Conservation (phyloP, 2,329 filamentous ascomycete genomes). For the Aspergillus fumigatiaffinis region DNA sequence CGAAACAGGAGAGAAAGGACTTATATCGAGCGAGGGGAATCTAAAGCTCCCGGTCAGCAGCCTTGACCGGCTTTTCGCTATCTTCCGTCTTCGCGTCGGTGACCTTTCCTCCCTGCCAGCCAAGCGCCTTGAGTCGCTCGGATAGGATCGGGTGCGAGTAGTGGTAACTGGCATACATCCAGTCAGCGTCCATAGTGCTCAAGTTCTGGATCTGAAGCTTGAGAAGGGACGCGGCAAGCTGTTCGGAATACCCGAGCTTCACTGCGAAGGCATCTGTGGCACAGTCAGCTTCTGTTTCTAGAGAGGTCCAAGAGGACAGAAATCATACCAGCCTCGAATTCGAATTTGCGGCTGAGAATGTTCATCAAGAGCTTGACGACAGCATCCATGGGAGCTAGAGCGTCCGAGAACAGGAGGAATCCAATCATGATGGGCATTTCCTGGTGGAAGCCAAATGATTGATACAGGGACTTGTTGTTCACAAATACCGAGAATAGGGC, state of each 20-base stretch:
- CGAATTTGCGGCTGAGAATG: conserved; percentile 86
- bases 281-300: conserved; percentile 18
- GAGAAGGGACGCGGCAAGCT: conserved; percentile 84
- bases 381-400: conserved; percentile 91
- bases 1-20: conserved; percentile 3
- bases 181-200: conserved; percentile 97
- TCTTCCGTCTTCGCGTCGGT: conserved; percentile 49
- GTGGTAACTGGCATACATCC: conserved; percentile 97
- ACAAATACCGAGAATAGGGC: conserved; percentile 95
- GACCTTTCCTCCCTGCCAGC: conserved; percentile 66
- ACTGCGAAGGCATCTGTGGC: conserved; percentile 74
- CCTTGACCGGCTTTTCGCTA: conserved; percentile 60
- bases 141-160: conserved; percentile 96
- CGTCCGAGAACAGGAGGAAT: conserved; percentile 95
- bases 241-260: conserved; percentile 73
- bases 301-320: not conserved
- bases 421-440: conserved; percentile 91
- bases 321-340: conserved; percentile 78
- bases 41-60: conserved; percentile 72
- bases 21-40: not conserved
- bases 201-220: conserved; percentile 98
- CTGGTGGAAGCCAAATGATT: conserved; percentile 80
- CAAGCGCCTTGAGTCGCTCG: conserved; percentile 84
- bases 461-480: conserved; percentile 87
- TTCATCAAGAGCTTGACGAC: conserved; percentile 95